Base-by-base conservation (phyloP, 2,329 filamentous ascomycete species). In the Podosphaera fusca region DNA sequence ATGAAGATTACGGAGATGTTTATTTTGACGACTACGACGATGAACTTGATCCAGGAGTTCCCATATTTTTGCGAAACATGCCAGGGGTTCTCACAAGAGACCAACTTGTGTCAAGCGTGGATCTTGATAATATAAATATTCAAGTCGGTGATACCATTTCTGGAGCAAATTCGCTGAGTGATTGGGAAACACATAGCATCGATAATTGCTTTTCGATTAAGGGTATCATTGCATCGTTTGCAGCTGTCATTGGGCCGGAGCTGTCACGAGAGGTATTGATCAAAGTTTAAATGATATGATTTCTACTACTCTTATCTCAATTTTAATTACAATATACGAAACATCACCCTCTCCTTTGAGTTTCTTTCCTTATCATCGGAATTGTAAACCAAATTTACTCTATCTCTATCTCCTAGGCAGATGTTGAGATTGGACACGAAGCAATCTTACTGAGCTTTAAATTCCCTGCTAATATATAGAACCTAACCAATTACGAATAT, bases 201-300 rank as follows among this genome's bases (percentile, higher is more conserved):
- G 66, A 69, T 10, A 71, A 80, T 54, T 67, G 71, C 21, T 67
- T 69, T 4, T 73, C 73, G 0, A 67, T 85, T 38, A 85, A 82
- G 64, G 75, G 77, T 0, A 72, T 75, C 40, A 74, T 88, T 58
- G 82, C 79, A 1, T 82, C 87, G 63, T 66, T 87, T 55, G 76
- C 81, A 2, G 81, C 83, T 2, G 77, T 78, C 9, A 67, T 87
- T 50, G 85, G 85, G 0, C 71, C 75, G 1, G 77, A 82, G 49
- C 66, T 82, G 54, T 72, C 79, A 50, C 69, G 68, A 29, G 70
- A 74, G 55, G 70, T 85, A 21, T 77, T 80, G 47, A 68, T 87
- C 12, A 53, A 33, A n/a, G 51, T 59, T 45, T n/a, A n/a, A 45
- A 21, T 21, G 21, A 21, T 21, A 21, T 21, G 21, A 21, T 21